A percentile compares a stretch with the other conserved stretches of the same genome.
Conservation (phyloP, 345 rosid genomes). For the Noccaea caerulescens region DNA sequence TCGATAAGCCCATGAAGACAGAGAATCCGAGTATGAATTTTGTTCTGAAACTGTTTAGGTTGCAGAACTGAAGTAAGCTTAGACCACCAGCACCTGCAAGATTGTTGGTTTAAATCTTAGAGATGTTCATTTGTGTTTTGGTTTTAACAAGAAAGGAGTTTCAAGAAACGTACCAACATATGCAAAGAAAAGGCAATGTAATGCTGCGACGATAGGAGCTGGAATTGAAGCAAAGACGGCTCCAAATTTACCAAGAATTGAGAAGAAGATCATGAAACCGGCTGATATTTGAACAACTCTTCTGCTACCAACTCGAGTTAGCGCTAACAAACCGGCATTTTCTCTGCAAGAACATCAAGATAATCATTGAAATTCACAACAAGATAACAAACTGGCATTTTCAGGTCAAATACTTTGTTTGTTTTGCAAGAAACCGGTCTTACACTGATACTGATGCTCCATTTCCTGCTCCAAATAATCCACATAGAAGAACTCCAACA, state of each 20-base stretch:
- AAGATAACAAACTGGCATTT: not conserved
- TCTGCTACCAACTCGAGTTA: conserved; percentile 88
- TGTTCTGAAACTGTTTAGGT: conserved; percentile 80
- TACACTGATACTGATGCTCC: conserved; percentile 93
- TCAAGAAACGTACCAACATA: conserved; percentile 68
- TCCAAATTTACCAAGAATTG: conserved; percentile 89
- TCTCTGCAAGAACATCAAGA: conserved; percentile 53
- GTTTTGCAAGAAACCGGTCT: conserved; percentile 35
- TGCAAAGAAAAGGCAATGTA: conserved; percentile 77
- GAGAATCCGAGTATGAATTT: conserved; percentile 84
- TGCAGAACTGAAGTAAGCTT: conserved; percentile 84
- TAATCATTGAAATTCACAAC: no score
- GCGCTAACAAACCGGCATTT: conserved; percentile 87
- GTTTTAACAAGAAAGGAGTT: not conserved
- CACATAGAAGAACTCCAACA: conserved; percentile 85
- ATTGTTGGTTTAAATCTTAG: not conserved
- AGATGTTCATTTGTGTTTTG: not conserved
- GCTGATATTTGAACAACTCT: conserved; percentile 96
- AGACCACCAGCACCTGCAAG: conserved; percentile 73
- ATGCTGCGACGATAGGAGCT: conserved; percentile 71
- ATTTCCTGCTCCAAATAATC: conserved; percentile 92
- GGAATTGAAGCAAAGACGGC: conserved; percentile 93
- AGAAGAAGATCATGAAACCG: conserved; percentile 94
- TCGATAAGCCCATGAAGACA: conserved; percentile 78
- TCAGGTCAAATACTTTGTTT: not conserved